Base-by-base conservation (phyloP, 2,329 filamentous ascomycete genomes). In the Cladophialophora carrionii region DNA sequence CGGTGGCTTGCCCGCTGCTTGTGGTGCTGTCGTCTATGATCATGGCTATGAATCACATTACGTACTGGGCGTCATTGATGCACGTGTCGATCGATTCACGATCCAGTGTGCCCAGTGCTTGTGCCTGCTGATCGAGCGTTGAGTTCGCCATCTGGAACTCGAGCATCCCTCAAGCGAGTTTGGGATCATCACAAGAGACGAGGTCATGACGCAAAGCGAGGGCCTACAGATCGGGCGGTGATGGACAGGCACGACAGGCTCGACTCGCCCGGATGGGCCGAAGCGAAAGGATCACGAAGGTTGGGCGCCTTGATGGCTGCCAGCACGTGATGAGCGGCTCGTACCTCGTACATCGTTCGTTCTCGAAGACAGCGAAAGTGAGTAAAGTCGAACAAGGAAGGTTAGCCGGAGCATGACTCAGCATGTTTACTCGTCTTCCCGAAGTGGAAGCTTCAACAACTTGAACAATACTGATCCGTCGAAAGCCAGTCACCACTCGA, bases 201-300 rank as follows among this genome's bases (percentile, higher is more conserved):
- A 29, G 26, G 10, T 22, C 17, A 32, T 54, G 51, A 54, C 52
- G 48, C 48, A 12, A 34, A 20, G 24, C n/a, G 10, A 24, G 12
- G 9, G 10, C 9, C 24, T 10, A 17, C n/a, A 34, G 29, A 54
- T 34, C 52, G 6, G 31, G 29, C 7, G 9, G 14, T 53, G 51
- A 54, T 54, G 31, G 52, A 54, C 52, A 54, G 8, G 51, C 26
- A 54, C 4, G 37, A 54, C 52, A 54, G 8, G 51, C 26, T 32
- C 4, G 37, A n/a, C 17, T 17, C 37, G 37, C 37, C 5, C n/a
- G 52, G 26, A 34, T 54, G 52, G 52, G 9, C 52, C 17, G 52
- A 54, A 54, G 52, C 52, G 52, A 54, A 29, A 54, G 52, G 24
- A 49, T 49, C 52, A 51, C 3, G 22, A 4, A 51, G 10, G n/a